Evolutionary conservation across 2,329 filamentous ascomycete genomes (phyloP).

Genomic region (Sporothrix globosa): DNA sequence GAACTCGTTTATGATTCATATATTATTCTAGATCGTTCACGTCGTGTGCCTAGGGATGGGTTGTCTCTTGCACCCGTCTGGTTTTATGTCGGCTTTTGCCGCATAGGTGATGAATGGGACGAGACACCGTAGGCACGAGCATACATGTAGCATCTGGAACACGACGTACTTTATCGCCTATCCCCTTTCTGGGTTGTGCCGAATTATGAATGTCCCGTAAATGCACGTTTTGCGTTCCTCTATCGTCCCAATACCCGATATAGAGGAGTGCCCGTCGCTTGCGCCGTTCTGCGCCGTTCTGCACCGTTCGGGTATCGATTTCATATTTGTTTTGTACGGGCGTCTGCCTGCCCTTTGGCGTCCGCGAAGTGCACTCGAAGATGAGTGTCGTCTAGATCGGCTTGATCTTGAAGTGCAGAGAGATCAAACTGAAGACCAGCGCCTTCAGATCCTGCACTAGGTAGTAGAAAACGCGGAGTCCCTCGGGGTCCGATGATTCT

Average conservation of each 20-base stretch:
- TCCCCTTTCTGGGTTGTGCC: not conserved
- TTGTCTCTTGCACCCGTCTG: not conserved
- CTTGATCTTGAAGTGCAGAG: conserved; percentile 96
- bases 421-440: conserved; percentile 92
- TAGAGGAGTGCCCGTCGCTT: not conserved
- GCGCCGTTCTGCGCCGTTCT: not conserved
- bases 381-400: conserved; percentile 57
- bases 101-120: not conserved
- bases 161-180: no score
- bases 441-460: conserved; percentile 97
- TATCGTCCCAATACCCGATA: no score
- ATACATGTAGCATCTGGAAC: not conserved
- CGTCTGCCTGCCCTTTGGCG: not conserved
- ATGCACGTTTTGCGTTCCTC: not conserved
- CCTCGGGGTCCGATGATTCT: conserved; percentile 93
- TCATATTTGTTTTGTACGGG: not conserved
- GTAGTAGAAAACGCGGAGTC: conserved; percentile 96
- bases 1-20: conserved; percentile 10
- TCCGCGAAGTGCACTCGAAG: no score
- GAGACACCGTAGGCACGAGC: not conserved
- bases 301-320: conserved; percentile 29
- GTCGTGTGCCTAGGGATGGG: not conserved
- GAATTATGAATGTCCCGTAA: not conserved
- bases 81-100: not conserved
- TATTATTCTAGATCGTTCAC: not conserved